Evolutionary conservation across 2,329 filamentous ascomycete species (phyloP).

Genomic region (Lachnum nothofagi): DNA sequence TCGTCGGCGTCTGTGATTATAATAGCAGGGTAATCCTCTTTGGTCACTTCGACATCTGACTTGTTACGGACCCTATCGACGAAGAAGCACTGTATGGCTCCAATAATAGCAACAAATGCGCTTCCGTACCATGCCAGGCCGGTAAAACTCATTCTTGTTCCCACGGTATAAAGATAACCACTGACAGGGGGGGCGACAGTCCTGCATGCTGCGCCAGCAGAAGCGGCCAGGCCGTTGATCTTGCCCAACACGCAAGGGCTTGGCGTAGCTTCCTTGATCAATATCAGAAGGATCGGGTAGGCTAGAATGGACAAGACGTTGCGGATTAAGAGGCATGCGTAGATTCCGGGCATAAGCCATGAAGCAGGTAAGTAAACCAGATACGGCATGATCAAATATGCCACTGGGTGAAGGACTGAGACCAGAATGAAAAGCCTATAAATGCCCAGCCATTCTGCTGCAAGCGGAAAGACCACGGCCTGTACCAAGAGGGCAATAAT

Average conservation of each 20-base stretch:
- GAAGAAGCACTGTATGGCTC: conserved; percentile 55
- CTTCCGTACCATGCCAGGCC: conserved; percentile 61
- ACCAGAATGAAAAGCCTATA: conserved; percentile 53
- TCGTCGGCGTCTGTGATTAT: not conserved
- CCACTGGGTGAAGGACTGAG: conserved; percentile 56
- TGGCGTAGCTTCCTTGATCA: conserved; percentile 63
- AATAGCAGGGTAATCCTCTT: not conserved
- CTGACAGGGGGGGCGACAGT: conserved; percentile 63
- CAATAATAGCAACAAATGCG: conserved; percentile 50
- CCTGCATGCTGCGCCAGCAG: conserved; percentile 59
- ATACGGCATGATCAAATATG: conserved; percentile 55
- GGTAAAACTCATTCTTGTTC: conserved; percentile 53
- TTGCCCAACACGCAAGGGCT: conserved; percentile 52
- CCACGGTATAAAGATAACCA: conserved; percentile 58
- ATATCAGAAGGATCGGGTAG: conserved; percentile 60
- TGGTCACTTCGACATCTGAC: not conserved
- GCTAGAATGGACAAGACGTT: conserved; percentile 59
- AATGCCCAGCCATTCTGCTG: conserved; percentile 54
- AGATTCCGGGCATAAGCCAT: conserved; percentile 53
- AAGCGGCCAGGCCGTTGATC: conserved; percentile 62
- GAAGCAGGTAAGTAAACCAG: conserved; percentile 49
- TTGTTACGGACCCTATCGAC: conserved; percentile 20
- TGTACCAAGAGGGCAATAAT: conserved; percentile 56
- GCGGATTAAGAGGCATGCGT: conserved; percentile 42
- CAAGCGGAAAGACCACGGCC: conserved; percentile 55